phyloP scores from a whole-genome alignment of 177 flowering plant species.

The Vitis hybrid region DNA sequence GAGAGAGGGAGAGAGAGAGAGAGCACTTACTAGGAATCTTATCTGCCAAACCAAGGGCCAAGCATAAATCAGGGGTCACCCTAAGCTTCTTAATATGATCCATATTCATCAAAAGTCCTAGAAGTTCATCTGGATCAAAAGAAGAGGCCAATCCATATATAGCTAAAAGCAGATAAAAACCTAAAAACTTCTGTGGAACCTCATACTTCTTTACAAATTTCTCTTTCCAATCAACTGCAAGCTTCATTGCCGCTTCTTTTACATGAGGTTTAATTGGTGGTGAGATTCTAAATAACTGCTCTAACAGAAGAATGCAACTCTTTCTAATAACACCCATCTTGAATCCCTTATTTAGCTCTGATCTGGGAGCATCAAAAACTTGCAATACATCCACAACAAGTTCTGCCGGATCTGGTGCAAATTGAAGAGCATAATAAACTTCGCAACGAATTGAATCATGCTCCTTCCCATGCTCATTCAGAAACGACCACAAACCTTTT shows the following conservation, averaged over 20 bases:
- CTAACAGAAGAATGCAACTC: conserved; percentile 27
- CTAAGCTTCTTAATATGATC: not conserved
- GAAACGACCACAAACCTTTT: conserved; percentile 16
- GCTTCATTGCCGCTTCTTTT: conserved; percentile 21
- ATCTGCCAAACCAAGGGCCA: conserved; percentile 16
- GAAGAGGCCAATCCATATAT: conserved; percentile 21
- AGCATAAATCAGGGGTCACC: conserved; percentile 11
- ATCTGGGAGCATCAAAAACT: conserved; percentile 15
- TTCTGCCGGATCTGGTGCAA: conserved; percentile 28
- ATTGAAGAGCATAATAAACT: conserved; percentile 11
- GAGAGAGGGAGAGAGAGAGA: not conserved
- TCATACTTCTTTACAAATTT: conserved; percentile 5
- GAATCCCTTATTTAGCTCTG: conserved; percentile 3
- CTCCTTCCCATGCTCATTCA: conserved; percentile 15
- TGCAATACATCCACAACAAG: conserved; percentile 30
- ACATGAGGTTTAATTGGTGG: conserved; percentile 13
- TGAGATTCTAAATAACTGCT: conserved; percentile 25
- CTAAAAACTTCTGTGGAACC: conserved; percentile 14
- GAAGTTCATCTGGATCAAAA: conserved; percentile 24
- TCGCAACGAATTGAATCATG: conserved; percentile 12
- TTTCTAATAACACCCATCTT: conserved; percentile 10
- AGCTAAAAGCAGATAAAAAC: conserved; percentile 26
- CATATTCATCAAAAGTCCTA: not conserved
- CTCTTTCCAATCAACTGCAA: conserved; percentile 25
- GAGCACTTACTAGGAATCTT: conserved; percentile 15